Conservation (phyloP, 306 rosid genomes). For the Herpetospermum pedunculosum region DNA sequence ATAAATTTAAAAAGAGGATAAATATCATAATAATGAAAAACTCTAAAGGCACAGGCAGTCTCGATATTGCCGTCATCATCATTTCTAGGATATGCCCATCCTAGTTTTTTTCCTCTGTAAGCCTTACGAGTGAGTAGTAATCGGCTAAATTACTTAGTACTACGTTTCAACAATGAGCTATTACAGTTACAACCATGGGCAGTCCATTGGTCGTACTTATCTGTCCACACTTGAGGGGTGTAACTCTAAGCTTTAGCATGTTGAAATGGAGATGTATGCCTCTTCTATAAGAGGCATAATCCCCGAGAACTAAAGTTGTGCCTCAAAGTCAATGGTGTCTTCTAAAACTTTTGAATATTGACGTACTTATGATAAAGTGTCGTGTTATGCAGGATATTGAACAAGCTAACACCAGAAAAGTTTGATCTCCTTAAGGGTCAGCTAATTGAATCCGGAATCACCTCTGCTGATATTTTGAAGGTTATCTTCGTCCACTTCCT, state of each 20-base stretch:
- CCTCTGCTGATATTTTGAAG: constrained; percentile 89
- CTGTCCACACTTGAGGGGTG: not conserved
- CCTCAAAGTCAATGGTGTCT: not conserved
- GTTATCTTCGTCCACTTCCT: constrained; percentile 17
- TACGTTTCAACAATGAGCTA: not conserved
- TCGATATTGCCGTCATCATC: not conserved
- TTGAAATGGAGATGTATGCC: not conserved
- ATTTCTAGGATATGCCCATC: not conserved
- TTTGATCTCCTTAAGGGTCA: constrained; percentile 97
- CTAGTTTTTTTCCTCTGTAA: not conserved
- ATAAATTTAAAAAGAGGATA: not conserved
- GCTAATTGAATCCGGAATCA: constrained; percentile 80
- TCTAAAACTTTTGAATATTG: not conserved
- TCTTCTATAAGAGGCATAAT: not conserved
- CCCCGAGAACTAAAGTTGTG: not conserved
- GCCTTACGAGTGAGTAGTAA: not conserved
- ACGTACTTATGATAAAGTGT: not conserved
- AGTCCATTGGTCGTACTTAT: not conserved
- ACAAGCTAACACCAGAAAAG: constrained; percentile 97
- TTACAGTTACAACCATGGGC: not conserved
- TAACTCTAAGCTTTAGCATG: not conserved
- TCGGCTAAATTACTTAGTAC: not conserved
- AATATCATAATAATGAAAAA: not conserved
- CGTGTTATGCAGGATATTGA: constrained; percentile 60
- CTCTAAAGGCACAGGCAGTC: not conserved